Base-by-base conservation (phyloP, 2,329 filamentous ascomycete species). In the Colletotrichum acutatum region DNA sequence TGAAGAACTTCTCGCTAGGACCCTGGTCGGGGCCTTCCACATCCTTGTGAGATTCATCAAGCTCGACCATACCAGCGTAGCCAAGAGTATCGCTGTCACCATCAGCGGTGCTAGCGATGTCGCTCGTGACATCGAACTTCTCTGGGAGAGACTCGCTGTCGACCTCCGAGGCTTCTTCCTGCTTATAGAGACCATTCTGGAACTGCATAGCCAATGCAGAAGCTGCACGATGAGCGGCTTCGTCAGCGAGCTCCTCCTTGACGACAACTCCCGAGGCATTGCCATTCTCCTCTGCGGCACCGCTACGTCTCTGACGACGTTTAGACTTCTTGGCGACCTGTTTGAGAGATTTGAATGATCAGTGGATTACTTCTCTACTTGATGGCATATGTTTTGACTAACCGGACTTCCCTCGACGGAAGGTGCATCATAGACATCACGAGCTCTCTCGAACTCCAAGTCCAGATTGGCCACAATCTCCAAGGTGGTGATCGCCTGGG, bases 391-490 rank as follows among this genome's bases (percentile, higher is more conserved):
- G 26, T 2, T 26, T 28, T 16, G 34, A 78, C 86, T 77, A 79
- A 91, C 90, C 52, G 85, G 85, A 62, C 83, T 87, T 19, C 82
- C 86, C 62, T 87, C 85, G 74, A 84, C 77, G 0, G 90, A 91
- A 19, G 89, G 88, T 53, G 84, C 86, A 52, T 90, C 90, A 76
- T 92, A 92, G 46, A 92, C 89, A 73, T 90, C 86, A 68, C 90
- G 86, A 32, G 84, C 80, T 64, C 86, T 85, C 77, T 88, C 84
- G 12, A 90, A 80, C 57, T 87, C 82, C 22, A 90, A 84, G 46
- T 86, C 83, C 2, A 84, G 78, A 42, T 87, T 86, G 83, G 92
- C 92, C 61, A 95, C 89, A 26, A 90, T 83, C 82, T 95, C 93
- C 0, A 83, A 89, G 9, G 91, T 89, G 69, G 90, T 87, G 42